Evolutionary conservation across 768 basidiomycete species (phyloP), one percentile per base, ranked within the genome.

Genomic region (Neoboletus subvelutipes): DNA sequence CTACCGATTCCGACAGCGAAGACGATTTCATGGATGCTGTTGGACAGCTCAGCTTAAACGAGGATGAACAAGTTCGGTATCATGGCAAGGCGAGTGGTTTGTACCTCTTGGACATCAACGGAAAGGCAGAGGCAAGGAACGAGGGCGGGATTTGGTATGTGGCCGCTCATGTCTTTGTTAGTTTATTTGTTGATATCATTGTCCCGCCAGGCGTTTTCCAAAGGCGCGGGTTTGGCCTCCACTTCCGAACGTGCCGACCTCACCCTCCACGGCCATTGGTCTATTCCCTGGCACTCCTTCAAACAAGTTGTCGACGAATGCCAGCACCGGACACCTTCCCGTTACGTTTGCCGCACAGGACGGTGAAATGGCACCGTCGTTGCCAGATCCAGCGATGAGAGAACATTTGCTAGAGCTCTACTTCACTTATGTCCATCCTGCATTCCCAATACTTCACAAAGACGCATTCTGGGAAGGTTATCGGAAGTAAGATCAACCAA

Each of bases 141-240:
- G 86, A 88, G 61, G 87, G 85, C 20, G 90, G 88, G 0, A 87
- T 89, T 53, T 90, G 89, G 88, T 83, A 54, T 55, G 82, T 55
- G n/a, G n/a, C 6, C 40, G 39, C 48, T 29, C 43, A 22, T 58
- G 50, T 26, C 33, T 24, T 33, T 39, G 26, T 48, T 57, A 57
- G 31, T 59, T 65, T 3, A 52, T 56, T 62, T 29, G 49, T 13
- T 67, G 61, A 71, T 58, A 6, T 31, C n/a, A n/a, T 31, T 26
- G 8, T 3, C 10, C 4, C 10, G 7, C 6, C 65, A 91, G 82
- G 87, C 84, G 86, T 29, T 94, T 95, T 73, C 92, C 93, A 0
- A 86, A 85, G 62, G 88, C 92, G 3, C 81, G 92, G n/a, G 88
- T 94, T 26, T 95, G 93, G 93, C 93, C 93, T 0, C 85, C 85